A percentile compares a stretch with the other conserved stretches of the same genome.
These are phyloP conservation scores for Pseudohalonectria lignicola DNA, from an alignment of 2,329 filamentous ascomycete genomes.

Conservation along the genomic window DNA sequence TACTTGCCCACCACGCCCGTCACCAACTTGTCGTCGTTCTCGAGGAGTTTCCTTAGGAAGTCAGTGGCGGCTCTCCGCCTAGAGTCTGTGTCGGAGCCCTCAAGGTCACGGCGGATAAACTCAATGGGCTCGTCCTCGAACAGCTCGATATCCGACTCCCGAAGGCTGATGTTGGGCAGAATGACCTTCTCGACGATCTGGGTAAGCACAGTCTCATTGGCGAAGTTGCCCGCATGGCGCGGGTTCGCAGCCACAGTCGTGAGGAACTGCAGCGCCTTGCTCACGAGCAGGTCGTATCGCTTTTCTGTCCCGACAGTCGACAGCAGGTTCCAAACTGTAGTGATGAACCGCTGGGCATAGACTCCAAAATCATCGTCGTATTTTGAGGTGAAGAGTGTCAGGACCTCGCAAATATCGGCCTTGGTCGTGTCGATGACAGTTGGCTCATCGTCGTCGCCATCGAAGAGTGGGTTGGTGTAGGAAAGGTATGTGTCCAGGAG, in stretches of 20 bases:
- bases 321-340: slow-evolving; percentile 81
- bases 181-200: slow-evolving; percentile 96
- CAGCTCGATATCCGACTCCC: slow-evolving; percentile 88
- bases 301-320: slow-evolving; percentile 78
- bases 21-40: slow-evolving; percentile 76
- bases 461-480: slow-evolving; percentile 75
- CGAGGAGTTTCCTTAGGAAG: slow-evolving; percentile 80
- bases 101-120: slow-evolving; percentile 88
- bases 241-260: slow-evolving; percentile 74
- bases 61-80: slow-evolving; percentile 86
- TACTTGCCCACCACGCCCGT: slow-evolving; percentile 82
- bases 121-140: slow-evolving; percentile 99
- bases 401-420: slow-evolving; percentile 82
- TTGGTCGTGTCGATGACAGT: slow-evolving; percentile 79
- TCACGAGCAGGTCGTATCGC: slow-evolving; percentile 90
- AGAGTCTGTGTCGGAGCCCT: slow-evolving; percentile 93
- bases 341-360: slow-evolving; percentile 72
- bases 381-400: slow-evolving; percentile 87
- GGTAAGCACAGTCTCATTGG: slow-evolving; percentile 64
- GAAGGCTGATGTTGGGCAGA: slow-evolving; percentile 79
- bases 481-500: slow-evolving; percentile 87
- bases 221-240: slow-evolving; percentile 75
- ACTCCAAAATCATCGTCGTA: slow-evolving; percentile 88
- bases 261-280: slow-evolving; percentile 87
- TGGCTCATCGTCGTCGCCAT: slow-evolving; percentile 85